Evolutionary conservation across 2,329 filamentous ascomycete species (phyloP).

Genomic region (Knufia fluminis): DNA sequence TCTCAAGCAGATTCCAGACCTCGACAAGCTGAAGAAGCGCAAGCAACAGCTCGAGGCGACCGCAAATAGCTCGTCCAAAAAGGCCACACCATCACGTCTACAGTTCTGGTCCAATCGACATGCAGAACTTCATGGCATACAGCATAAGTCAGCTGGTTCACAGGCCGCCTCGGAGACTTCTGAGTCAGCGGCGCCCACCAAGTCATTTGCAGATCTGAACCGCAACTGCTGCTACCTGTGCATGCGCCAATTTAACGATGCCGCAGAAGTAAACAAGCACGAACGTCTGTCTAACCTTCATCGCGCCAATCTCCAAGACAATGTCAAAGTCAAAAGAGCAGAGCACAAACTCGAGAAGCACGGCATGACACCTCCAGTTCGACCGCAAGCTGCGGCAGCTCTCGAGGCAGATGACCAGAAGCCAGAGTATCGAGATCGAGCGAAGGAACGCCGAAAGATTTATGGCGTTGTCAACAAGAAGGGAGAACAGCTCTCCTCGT

Average conservation of each 20-base stretch:
- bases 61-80: conserved; percentile 29
- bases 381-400: not conserved
- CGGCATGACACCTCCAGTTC: conserved; percentile 24
- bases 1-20: conserved; percentile 21
- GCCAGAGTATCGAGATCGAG: conserved; percentile 39
- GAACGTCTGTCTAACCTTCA: conserved; percentile 51
- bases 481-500: conserved; percentile 18
- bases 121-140: conserved; percentile 53
- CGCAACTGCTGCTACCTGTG: conserved; percentile 55
- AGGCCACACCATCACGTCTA: conserved; percentile 54
- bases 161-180: conserved; percentile 30
- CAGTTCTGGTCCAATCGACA: conserved; percentile 65
- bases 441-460: conserved; percentile 36
- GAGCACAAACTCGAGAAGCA: conserved; percentile 36
- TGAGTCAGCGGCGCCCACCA: conserved; percentile 31
- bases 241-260: conserved; percentile 47
- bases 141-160: conserved; percentile 24
- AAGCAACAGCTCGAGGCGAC: conserved; percentile 27
- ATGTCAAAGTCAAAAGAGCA: conserved; percentile 36
- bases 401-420: conserved; percentile 16
- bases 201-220: conserved; percentile 53
- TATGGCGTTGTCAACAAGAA: conserved; percentile 31
- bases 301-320: conserved; percentile 45
- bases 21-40: conserved; percentile 28
- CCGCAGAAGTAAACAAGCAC: conserved; percentile 49